phyloP scores from a whole-genome alignment of 1,284 basidiomycete genomes.

The Sutorius eximius region DNA sequence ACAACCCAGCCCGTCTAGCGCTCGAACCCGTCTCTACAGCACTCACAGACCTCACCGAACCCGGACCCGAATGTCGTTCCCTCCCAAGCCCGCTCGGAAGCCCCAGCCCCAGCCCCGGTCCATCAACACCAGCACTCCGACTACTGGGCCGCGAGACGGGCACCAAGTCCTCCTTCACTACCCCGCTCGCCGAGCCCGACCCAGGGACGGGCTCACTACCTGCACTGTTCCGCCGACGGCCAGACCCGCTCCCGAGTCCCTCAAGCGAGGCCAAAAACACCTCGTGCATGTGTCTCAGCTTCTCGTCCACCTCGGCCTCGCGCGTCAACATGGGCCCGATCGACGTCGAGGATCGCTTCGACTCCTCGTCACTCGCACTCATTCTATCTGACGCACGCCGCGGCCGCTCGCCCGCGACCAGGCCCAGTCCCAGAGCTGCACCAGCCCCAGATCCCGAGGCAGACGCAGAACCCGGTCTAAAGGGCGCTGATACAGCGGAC shows the following conservation, averaged over 20 bases:
- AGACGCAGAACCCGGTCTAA: constrained; percentile 5
- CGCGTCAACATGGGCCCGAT: constrained; percentile 55
- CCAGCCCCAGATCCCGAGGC: constrained; percentile 1
- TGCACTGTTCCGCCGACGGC: constrained; percentile 13
- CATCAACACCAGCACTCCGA: background rate
- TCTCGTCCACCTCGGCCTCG: constrained; percentile 61
- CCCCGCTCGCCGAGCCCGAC: constrained; percentile 11
- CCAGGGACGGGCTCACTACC: constrained; percentile 2
- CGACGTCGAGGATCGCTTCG: constrained; percentile 22
- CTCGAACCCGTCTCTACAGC: constrained; percentile 16
- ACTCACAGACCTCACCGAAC: constrained; percentile 21
- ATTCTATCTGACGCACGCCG: constrained; percentile 11
- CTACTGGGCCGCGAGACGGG: constrained; percentile 14
- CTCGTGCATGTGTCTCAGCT: constrained; percentile 62
- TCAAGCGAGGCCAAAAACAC: constrained; percentile 60
- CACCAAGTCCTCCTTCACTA: constrained; percentile 9
- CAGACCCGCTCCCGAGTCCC: constrained; percentile 40
- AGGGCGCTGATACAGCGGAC: background rate
- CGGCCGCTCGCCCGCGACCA: constrained; percentile 18
- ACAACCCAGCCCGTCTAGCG: constrained; percentile 12
- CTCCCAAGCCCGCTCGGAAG: constrained; percentile 20
- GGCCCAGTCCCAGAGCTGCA: constrained; percentile 14
- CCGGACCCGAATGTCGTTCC: constrained; percentile 13
- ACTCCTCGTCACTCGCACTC: constrained; percentile 18
- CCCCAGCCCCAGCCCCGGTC: constrained; percentile 1